These are phyloP conservation scores for Fusarium sp. DNA, from an alignment of 2,329 filamentous ascomycete genomes.

Conservation along the genomic window DNA sequence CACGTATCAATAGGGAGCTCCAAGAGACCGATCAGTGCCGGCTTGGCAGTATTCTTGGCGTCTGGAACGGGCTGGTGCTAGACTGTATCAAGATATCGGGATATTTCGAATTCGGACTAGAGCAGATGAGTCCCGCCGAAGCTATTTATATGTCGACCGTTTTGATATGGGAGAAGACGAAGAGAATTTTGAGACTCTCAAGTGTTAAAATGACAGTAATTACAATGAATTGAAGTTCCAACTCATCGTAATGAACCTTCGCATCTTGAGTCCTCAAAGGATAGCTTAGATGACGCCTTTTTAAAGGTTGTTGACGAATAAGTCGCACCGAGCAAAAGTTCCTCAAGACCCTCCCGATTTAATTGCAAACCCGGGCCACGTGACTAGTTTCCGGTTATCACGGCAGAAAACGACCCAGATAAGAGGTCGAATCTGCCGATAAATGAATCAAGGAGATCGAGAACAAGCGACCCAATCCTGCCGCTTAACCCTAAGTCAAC, in stretches of 20 bases:
- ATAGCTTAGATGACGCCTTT: conserved; percentile 7
- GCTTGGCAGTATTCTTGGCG: neutral
- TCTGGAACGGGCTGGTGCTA: neutral
- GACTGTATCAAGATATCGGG: neutral
- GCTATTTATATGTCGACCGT: neutral
- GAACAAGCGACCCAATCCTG: neutral
- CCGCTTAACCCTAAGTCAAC: neutral
- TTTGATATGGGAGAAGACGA: neutral
- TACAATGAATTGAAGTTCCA: neutral
- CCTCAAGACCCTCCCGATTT: neutral
- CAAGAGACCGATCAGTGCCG: neutral
- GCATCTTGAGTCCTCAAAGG: accelerated
- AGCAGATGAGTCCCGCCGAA: neutral
- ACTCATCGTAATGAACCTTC: accelerated
- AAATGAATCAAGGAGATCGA: neutral
- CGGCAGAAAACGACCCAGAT: conserved; percentile 16
- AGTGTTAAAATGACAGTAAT: too few species aligned
- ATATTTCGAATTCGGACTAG: neutral
- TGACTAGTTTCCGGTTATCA: conserved; percentile 3
- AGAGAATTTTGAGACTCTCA: too few species aligned
- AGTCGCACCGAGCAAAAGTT: conserved; percentile 16
- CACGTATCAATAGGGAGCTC: neutral
- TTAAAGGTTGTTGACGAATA: conserved; percentile 9
- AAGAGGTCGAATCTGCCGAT: neutral
- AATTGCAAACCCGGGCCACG: conserved; percentile 4